These are phyloP conservation scores for Phytomonas francai DNA, from an alignment of 208 protist species.

Conservation along the genomic window DNA sequence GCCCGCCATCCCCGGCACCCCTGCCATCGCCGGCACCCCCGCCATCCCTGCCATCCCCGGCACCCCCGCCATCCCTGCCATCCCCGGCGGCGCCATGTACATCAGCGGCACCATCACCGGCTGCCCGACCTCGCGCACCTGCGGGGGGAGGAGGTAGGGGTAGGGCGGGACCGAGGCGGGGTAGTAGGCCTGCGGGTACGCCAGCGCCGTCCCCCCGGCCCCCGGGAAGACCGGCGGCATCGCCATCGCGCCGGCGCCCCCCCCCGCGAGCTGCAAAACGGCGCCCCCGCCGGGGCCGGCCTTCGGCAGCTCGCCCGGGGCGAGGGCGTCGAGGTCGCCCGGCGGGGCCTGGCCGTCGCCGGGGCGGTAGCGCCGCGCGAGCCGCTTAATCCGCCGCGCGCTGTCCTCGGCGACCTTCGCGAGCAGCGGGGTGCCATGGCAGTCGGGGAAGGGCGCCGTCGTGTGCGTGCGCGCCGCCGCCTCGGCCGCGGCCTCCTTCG, in stretches of 20 bases:
- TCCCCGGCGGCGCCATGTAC: neutral
- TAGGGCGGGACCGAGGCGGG: neutral
- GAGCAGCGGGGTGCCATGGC: slow-evolving; percentile 55
- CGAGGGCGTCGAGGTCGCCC: neutral
- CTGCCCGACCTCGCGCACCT: neutral
- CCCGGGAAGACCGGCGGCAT: neutral
- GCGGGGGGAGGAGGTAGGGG: neutral
- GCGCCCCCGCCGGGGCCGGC: neutral
- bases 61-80: neutral
- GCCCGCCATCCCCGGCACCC: no score
- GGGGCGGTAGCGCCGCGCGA: slow-evolving; percentile 27
- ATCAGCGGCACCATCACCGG: neutral
- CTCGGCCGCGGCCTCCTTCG: slow-evolving; percentile 39
- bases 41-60: no score
- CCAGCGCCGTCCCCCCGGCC: neutral
- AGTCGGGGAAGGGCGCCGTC: slow-evolving; percentile 48
- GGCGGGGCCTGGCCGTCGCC: neutral
- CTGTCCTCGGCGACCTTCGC: slow-evolving; percentile 75
- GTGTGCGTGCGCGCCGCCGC: slow-evolving; percentile 58
- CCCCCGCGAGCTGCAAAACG: neutral
- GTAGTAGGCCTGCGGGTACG: neutral
- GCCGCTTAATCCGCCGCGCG: slow-evolving; percentile 49
- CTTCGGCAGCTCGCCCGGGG: neutral
- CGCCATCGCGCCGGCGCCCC: neutral
- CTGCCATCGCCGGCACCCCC: no score